Percentiles rank a stretch among this genome's conserved stretches.
Conservation (phyloP, 345 rosid genomes). For the Carallia brachiata region DNA sequence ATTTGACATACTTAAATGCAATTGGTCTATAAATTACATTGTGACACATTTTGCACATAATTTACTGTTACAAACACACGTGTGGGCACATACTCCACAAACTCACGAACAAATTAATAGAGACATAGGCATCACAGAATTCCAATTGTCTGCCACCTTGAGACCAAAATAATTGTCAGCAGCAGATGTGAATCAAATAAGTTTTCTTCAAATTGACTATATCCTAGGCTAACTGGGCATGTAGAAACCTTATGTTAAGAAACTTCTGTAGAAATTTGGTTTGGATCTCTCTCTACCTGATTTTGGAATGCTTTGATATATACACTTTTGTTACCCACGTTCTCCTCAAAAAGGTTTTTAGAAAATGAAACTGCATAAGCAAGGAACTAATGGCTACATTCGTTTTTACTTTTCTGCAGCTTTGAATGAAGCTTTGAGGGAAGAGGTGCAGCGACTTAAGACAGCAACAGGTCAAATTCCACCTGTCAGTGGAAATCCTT, state of each 20-base stretch:
- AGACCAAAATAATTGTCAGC: no score
- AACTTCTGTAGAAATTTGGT: no score
- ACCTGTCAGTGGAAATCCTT: constrained; percentile 56
- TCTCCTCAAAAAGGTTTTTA: background rate
- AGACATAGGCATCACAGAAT: no score
- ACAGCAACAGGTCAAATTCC: constrained; percentile 70
- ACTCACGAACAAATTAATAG: no score
- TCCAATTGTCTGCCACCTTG: no score
- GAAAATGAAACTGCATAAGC: background rate
- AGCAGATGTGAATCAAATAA: no score
- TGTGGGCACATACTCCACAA: no score
- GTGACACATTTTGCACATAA: no score
- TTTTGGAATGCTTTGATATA: background rate
- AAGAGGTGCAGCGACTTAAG: constrained; percentile 89
- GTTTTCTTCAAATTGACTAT: no score
- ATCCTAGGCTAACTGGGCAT: no score
- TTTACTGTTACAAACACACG: no score
- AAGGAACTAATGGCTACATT: background rate
- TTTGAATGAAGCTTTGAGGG: constrained; percentile 70
- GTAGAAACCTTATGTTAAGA: no score
- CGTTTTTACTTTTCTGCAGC: constrained; percentile 42
- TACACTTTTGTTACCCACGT: background rate
- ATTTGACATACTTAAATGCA: background rate
- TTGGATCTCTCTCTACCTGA: background rate
- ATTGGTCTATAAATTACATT: background rate